Evolutionary conservation across 2,329 filamentous ascomycete species (phyloP).

Genomic region (Metarhizium brunneum): DNA sequence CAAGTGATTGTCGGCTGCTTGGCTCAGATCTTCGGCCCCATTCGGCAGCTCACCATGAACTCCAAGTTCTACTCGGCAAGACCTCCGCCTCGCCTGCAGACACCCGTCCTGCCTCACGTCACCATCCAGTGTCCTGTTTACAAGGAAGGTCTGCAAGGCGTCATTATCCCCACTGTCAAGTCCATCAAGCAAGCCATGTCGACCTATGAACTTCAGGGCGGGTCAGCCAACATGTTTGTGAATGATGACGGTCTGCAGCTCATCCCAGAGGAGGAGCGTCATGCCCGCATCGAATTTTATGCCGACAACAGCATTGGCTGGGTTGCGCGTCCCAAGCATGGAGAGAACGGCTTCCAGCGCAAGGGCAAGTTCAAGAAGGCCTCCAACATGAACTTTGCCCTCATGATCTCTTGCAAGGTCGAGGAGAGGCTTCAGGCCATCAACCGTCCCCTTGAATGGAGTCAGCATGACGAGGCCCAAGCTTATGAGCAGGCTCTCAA

Average conservation of each 20-base stretch:
- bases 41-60: conserved; percentile 64
- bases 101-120: conserved; percentile 54
- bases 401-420: conserved; percentile 59
- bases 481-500: conserved; percentile 58
- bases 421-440: conserved; percentile 57
- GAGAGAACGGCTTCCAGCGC: conserved; percentile 52
- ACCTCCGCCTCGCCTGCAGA: conserved; percentile 53
- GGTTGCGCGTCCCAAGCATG: conserved; percentile 57
- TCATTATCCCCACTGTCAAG: conserved; percentile 69
- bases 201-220: conserved; percentile 67
- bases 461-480: conserved; percentile 55
- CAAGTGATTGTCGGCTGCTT: conserved; percentile 71
- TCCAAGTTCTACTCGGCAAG: conserved; percentile 74
- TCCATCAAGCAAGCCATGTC: conserved; percentile 72
- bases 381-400: conserved; percentile 63
- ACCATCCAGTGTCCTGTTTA: conserved; percentile 85
- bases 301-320: conserved; percentile 61
- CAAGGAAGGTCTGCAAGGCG: conserved; percentile 68
- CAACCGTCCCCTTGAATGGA: conserved; percentile 53
- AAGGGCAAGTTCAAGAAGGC: conserved; percentile 63
- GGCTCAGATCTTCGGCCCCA: conserved; percentile 66
- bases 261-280: conserved; percentile 51
- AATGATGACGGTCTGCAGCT: conserved; percentile 69
- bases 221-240: conserved; percentile 69
- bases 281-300: conserved; percentile 58